Percentiles rank a stretch among this genome's conserved stretches.
Conservation (phyloP, 2,329 filamentous ascomycete species). For the Aspergillus brunneoviolaceus region DNA sequence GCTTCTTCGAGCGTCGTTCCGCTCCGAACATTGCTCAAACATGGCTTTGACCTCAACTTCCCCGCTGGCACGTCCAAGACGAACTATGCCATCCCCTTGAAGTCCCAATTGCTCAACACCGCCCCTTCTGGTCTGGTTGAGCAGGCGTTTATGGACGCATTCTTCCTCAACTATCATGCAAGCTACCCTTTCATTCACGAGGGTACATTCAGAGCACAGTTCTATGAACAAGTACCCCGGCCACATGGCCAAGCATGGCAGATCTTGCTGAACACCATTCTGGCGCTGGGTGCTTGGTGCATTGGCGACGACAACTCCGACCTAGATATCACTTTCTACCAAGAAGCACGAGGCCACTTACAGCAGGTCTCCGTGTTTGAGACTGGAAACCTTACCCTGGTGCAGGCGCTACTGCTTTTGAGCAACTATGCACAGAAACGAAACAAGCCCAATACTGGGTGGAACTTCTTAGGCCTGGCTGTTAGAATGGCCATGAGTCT, state of each 20-base stretch:
- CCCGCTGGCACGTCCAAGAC: slow-evolving; percentile 31
- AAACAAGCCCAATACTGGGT: slow-evolving; percentile 53
- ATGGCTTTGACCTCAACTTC: slow-evolving; percentile 42
- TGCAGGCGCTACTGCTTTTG: slow-evolving; percentile 49
- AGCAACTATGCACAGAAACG: slow-evolving; percentile 53
- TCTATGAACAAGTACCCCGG: slow-evolving; percentile 44
- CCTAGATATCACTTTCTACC: slow-evolving; percentile 47
- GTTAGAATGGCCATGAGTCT: slow-evolving; percentile 52
- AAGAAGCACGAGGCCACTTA: slow-evolving; percentile 48
- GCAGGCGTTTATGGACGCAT: slow-evolving; percentile 46
- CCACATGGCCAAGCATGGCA: slow-evolving; percentile 47
- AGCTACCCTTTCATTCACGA: slow-evolving; percentile 52
- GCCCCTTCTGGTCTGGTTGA: slow-evolving; percentile 41
- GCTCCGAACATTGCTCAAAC: slow-evolving; percentile 38
- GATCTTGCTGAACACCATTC: slow-evolving; percentile 47
- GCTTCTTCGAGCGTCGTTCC: slow-evolving; percentile 43
- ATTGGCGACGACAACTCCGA: slow-evolving; percentile 43
- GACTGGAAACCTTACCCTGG: slow-evolving; percentile 50
- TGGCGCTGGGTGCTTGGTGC: slow-evolving; percentile 48
- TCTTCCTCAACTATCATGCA: slow-evolving; percentile 49
- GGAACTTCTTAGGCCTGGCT: slow-evolving; percentile 51
- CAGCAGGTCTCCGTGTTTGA: slow-evolving; percentile 50
- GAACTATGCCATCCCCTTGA: slow-evolving; percentile 30
- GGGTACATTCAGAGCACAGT: slow-evolving; percentile 49
- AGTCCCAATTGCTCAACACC: slow-evolving; percentile 39